Evolutionary conservation across 2,329 filamentous ascomycete species (phyloP).

Genomic region (Sclerotinia borealis): DNA sequence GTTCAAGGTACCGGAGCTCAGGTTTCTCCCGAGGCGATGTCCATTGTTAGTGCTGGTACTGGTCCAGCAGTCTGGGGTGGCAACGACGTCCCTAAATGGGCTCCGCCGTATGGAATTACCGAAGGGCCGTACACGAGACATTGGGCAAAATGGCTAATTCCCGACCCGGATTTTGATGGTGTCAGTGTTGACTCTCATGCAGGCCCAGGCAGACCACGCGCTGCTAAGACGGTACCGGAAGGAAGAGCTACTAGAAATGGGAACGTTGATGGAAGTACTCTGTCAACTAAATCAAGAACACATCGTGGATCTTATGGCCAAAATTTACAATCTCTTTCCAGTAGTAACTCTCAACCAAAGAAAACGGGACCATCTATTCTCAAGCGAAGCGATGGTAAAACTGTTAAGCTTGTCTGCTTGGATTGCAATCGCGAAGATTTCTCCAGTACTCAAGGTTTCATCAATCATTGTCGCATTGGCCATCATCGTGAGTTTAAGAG

Average conservation of each 20-base stretch:
- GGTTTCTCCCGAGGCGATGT: conserved; percentile 52
- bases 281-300: conserved; percentile 45
- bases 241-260: conserved; percentile 76
- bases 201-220: conserved; percentile 25
- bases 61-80: conserved; percentile 63
- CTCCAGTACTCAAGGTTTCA: conserved; percentile 95
- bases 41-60: conserved; percentile 66
- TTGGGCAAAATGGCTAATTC: conserved; percentile 92
- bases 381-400: conserved; percentile 77
- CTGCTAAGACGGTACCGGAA: conserved; percentile 47
- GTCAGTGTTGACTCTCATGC: conserved; percentile 38
- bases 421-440: conserved; percentile 89
- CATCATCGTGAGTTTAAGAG: conserved; percentile 92
- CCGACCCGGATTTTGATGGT: conserved; percentile 80
- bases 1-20: conserved; percentile 47
- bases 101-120: conserved; percentile 81
- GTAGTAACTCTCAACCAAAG: conserved; percentile 66
- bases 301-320: conserved; percentile 53
- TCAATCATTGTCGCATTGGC: conserved; percentile 96
- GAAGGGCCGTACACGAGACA: conserved; percentile 92
- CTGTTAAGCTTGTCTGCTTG: conserved; percentile 84
- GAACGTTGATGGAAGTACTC: conserved; percentile 48
- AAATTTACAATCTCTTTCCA: conserved; percentile 63
- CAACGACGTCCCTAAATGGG: conserved; percentile 65
- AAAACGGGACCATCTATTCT: conserved; percentile 77